Evolutionary conservation across 2,329 filamentous ascomycete genomes (phyloP).

Genomic region (Didymella segeticola): DNA sequence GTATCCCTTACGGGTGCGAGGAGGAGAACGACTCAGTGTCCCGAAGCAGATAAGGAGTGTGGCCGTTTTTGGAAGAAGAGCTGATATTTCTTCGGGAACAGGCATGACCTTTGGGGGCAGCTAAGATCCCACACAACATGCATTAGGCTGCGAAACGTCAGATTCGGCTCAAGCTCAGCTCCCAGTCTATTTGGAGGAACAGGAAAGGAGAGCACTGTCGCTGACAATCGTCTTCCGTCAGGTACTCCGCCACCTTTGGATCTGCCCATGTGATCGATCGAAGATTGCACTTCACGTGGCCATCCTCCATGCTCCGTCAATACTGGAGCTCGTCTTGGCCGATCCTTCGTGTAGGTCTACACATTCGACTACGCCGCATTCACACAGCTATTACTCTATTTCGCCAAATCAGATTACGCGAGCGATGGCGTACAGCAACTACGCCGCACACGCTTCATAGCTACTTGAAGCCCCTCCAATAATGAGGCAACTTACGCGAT

Average conservation of each 20-base stretch:
- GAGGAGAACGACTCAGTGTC: not conserved
- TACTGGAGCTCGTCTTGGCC: not conserved
- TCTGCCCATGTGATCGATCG: conserved; percentile 1
- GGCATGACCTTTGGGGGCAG: not conserved
- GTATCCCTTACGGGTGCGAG: not conserved
- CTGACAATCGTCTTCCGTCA: not conserved
- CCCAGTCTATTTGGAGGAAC: not conserved
- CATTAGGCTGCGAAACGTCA: not conserved
- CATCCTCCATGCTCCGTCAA: conserved; percentile 10
- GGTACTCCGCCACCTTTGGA: not conserved
- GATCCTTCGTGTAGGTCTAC: not conserved
- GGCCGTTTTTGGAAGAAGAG: not conserved
- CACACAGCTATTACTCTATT: not conserved
- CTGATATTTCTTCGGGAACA: not conserved
- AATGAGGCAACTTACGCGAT: conserved; percentile 10
- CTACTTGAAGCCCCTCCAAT: not conserved
- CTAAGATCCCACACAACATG: not conserved
- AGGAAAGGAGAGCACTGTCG: not conserved
- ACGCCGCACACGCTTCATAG: not conserved
- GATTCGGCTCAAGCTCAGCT: not conserved
- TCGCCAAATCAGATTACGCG: not conserved
- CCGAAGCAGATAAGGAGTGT: not conserved
- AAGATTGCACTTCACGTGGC: conserved; percentile 15
- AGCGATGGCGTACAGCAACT: not conserved
- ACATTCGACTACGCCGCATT: conserved; percentile 5